Base-by-base conservation (phyloP, 2,329 filamentous ascomycete genomes). In the Plectosphaerella plurivora region DNA sequence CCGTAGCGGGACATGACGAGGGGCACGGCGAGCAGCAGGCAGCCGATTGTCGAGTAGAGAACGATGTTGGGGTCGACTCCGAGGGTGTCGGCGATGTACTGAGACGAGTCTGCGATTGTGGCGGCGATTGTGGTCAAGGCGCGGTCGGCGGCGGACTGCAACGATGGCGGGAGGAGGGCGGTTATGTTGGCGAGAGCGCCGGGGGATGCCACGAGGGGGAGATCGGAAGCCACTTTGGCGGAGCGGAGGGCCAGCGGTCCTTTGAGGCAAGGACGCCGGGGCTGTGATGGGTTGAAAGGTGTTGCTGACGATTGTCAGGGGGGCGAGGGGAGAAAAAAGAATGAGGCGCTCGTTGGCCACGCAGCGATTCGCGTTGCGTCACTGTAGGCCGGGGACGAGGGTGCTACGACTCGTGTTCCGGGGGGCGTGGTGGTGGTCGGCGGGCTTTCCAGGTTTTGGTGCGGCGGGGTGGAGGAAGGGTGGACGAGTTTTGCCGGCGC, bases 201-300 rank as follows among this genome's bases (percentile, higher is more conserved):
- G 69, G 78, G 75, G 65, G 81, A 82, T 79, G 80, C 82, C 79
- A 77, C 73, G 65, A 73, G 65, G 67, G 70, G 72, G 69, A 77
- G 74, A 71, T 71, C 70, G 68, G 81, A 83, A 83, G 80, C 81
- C 81, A 84, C 79, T 69, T 83, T 84, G 78, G 69, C 73, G 71
- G 67, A 63, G 61, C 59, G 60, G 61, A 54, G 41, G 41, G 41
- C 41, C 41, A 44, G 53, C 52, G 51, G 57, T 59, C 56, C 56
- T 57, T 58, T 55, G 52, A 58, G 51, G 53, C 54, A 58, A 58
- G 56, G 56, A 58, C 56, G 56, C 56, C 45, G 50, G 41, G 41
- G 37, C 37, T 41, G 14, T 14, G 28, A 18, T 41, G 37, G 37
- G 10, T 44, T n/a, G 16, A 44, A 18, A n/a, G 41, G 41, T 44